Evolutionary conservation across 2,329 filamentous ascomycete species (phyloP), one percentile per base, ranked within the genome.

Genomic region (Calonectria multiphialidica): DNA sequence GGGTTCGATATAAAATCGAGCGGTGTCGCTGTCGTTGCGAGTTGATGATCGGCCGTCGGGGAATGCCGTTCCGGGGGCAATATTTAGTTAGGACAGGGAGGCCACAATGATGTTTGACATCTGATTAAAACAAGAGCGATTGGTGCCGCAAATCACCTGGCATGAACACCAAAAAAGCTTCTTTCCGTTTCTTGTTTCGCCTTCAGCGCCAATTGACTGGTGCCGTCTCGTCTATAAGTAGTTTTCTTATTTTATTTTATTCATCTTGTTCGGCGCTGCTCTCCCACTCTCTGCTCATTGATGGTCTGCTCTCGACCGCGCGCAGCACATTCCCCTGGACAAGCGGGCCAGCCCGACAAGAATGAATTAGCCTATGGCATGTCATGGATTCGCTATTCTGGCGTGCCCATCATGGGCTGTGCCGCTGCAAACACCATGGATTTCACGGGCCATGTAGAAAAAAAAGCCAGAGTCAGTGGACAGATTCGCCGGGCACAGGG

Each of bases 21-120:
- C 30, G 53, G 59, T 61, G 70, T 65, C 57, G 65, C n/a, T 67
- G 42, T 23, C 33, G 62, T 61, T 59, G 49, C 55, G 40, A 59
- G 61, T 73, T 68, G 55, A 40, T 40, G 55, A 59, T 71, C 72
- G 68, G 71, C 50, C 47, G 70, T 74, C 69, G 72, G 74, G 74
- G 69, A 50, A 40, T 72, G 70, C 74, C 71, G 68, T 75, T 76
- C 72, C 73, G 71, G 67, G 67, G 74, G 64, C 45, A 71, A 73
- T 75, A 47, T 59, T 23, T 59, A 59, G 53, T 23, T 59, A 59
- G 53, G 12, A 40, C 53, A 33, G 55, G 44, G 25, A 44, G 63
- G 47, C 33, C 49, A 35, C 37, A 42, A 45, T 66, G 49, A 59
- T 59, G 53, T 30, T 57, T 40, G 53, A 57, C 53, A 40, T 59